Percentiles rank a stretch among this genome's conserved stretches.
Conservation (phyloP, 805 yeast genomes). For the Osmozyma mogii region DNA sequence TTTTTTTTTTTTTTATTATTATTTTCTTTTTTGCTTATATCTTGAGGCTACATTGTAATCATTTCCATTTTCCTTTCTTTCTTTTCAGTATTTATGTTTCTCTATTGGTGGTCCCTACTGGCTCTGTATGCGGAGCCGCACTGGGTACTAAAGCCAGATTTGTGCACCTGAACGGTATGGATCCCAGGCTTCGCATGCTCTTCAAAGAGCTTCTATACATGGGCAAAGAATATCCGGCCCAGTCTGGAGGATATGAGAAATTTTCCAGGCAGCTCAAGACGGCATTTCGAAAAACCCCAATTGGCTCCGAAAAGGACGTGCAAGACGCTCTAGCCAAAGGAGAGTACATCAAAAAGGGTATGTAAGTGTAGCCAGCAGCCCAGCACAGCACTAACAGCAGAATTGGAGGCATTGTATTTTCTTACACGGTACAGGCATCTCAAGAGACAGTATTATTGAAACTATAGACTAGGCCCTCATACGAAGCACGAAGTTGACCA, state of each 20-base stretch:
- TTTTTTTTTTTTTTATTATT: no score
- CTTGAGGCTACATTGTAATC: no score
- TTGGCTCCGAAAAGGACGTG: conserved; percentile 12
- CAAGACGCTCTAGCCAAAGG: conserved; percentile 21
- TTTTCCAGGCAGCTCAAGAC: conserved; percentile 15
- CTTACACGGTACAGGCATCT: conserved; percentile 23
- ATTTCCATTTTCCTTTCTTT: no score
- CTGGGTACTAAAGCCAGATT: no score
- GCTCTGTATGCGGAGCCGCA: no score
- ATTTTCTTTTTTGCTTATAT: no score
- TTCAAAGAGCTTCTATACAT: conserved; percentile 22
- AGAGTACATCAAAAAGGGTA: conserved; percentile 19
- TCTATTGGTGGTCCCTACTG: no score
- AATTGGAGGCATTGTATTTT: conserved; percentile 26
- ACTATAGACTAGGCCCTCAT: conserved; percentile 54
- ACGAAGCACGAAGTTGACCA: conserved; percentile 85
- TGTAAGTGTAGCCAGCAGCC: conserved; percentile 3
- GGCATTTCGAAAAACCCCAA: conserved; percentile 12
- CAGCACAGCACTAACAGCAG: conserved; percentile 11
- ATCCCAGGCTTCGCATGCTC: no score
- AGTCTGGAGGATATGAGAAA: conserved; percentile 22
- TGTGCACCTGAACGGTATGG: no score
- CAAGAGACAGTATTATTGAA: conserved; percentile 35
- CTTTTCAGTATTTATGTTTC: no score
- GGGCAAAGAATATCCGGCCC: conserved; percentile 29